Conservation (phyloP, 75 land plant species). For the Selaginella moellendorffii region DNA sequence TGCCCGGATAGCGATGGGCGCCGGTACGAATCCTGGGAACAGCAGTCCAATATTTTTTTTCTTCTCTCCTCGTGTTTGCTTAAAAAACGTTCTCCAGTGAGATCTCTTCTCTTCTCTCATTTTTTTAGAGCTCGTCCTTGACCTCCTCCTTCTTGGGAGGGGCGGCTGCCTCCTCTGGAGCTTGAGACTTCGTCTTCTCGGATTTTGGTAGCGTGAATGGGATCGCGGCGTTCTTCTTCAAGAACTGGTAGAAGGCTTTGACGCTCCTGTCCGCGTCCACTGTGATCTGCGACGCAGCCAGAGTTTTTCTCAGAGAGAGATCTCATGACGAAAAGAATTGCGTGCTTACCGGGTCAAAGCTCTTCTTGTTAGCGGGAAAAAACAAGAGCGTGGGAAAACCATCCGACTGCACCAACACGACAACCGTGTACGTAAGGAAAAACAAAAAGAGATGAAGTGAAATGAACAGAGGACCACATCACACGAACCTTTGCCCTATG, state of each 20-base stretch:
- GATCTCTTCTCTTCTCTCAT: too few relatives aligned
- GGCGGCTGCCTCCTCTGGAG: not conserved
- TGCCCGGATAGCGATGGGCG: not conserved
- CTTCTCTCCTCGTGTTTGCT: too few relatives aligned
- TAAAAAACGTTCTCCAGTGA: too few relatives aligned
- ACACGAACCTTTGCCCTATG: slow-evolving; percentile 70
- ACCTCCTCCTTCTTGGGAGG: too few relatives aligned
- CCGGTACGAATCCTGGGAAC: too few relatives aligned
- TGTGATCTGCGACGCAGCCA: slow-evolving; percentile 35
- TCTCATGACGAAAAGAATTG: not conserved
- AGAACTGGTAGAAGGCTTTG: slow-evolving; percentile 70
- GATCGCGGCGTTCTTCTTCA: slow-evolving; percentile 74
- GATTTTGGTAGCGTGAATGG: slow-evolving; percentile 71
- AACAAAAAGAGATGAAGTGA: not conserved
- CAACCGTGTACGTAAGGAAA: too few relatives aligned
- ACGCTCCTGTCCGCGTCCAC: slow-evolving; percentile 69
- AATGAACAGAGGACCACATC: too few relatives aligned
- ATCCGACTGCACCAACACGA: slow-evolving; percentile 64
- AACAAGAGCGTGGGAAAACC: slow-evolving; percentile 86
- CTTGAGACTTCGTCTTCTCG: slow-evolving; percentile 9
- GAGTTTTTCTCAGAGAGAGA: not conserved
- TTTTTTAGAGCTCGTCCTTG: not conserved
- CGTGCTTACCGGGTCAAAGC: slow-evolving; percentile 75
- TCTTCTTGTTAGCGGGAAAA: slow-evolving; percentile 94
- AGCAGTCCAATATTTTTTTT: too few relatives aligned